Evolutionary conservation across 1,139 yeast species (phyloP), one percentile per base, ranked within the genome.

Genomic region (Diutina ranongensis): DNA sequence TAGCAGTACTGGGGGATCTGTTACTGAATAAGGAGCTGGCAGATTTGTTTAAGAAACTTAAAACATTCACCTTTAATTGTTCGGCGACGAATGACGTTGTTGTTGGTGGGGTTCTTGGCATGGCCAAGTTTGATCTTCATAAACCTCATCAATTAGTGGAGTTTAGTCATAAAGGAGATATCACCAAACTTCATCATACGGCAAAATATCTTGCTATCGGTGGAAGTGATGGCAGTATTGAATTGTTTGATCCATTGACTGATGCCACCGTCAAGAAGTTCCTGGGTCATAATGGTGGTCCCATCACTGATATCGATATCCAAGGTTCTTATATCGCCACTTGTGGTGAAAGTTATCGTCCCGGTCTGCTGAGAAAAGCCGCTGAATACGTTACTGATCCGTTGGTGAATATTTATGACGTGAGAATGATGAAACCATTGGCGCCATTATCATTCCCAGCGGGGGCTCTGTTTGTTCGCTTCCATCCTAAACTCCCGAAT

Each of bases 361-460:
- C 67, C 16, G 57, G 62, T 46, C 45, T 40, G 9, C 44, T 45
- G 9, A 32, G 45, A 35, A 32, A 38, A 33, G 34, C 45, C 40
- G 46, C 47, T 20, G 71, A 65, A 46, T 64, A 58, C 47, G 57
- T 68, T 49, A 67, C 64, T 31, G 98, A 92, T 57, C 92, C 95
- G 0, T 71, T 89, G 53, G 92, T 92, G 22, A 83, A 82, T 52
- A 79, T 87, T 18, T 88, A 78, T 60, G 98, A 92, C 59, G 62
- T 87, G 33, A 72, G 95, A 50, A 76, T 80, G 52, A 71, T 86
- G 77, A 74, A 78, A 49, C 74, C 92, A 2, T 62, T 83, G 47
- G 71, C 95, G 0, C 97, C 97, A 2, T 69, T 89, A 3, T 80
- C 96, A 2, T 88, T 88, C 59, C 86, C 95, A 0, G 83, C 88